phyloP scores from a whole-genome alignment of 2,329 filamentous ascomycete genomes.

The Curvularia eragrostidis region DNA sequence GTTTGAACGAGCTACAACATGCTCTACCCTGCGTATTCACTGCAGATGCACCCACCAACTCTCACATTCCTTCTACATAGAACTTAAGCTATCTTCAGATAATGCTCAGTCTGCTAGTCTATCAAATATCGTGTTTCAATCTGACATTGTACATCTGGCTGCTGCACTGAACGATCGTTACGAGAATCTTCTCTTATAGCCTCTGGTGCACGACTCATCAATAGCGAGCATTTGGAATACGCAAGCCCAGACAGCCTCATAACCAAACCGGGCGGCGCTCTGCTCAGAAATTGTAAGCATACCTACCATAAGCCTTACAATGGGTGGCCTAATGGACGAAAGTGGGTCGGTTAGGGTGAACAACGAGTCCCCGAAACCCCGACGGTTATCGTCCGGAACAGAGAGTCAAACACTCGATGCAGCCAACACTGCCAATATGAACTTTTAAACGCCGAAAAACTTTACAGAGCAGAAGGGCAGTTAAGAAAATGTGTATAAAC shows the following conservation, averaged over 20 bases:
- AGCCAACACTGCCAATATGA: neutral
- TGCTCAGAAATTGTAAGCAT: neutral
- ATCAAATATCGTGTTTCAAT: neutral
- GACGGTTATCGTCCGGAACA: constrained; percentile 29
- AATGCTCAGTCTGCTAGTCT: neutral
- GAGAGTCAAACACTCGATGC: neutral
- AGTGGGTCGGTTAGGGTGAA: constrained; percentile 17
- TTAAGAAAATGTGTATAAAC: too few species aligned
- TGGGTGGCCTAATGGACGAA: too few species aligned
- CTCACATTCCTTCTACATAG: neutral
- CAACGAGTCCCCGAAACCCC: constrained; percentile 22
- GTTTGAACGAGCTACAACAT: neutral
- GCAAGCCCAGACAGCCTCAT: neutral
- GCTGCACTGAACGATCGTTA: neutral
- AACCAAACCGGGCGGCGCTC: neutral
- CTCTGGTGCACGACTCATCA: neutral
- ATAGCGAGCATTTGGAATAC: neutral
- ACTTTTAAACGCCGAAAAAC: neutral
- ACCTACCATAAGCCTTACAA: constrained; percentile 8
- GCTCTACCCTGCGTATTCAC: neutral
- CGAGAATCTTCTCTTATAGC: neutral
- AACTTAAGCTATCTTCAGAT: neutral
- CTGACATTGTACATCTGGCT: neutral
- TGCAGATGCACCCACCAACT: neutral
- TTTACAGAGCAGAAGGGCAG: too few species aligned